These are phyloP conservation scores for Trifolium repens DNA, from an alignment of 306 rosid species.

Conservation along the genomic window DNA sequence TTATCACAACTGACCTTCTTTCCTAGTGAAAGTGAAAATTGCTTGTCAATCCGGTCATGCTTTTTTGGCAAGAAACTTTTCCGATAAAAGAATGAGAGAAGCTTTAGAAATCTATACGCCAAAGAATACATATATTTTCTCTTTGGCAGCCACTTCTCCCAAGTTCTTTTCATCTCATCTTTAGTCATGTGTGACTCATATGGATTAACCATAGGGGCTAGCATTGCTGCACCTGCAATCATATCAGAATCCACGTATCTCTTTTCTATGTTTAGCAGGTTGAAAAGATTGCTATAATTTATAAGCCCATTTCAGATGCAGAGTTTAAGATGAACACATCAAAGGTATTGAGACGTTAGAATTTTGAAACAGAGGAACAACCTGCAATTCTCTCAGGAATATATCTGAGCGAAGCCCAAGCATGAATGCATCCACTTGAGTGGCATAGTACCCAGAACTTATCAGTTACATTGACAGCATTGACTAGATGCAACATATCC, in stretches of 20 bases:
- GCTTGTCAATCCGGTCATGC: constrained; percentile 73
- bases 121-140: constrained; percentile 67
- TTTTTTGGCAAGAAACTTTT: constrained; percentile 76
- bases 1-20: constrained; percentile 63
- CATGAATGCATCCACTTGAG: constrained; percentile 85
- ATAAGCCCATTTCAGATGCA: constrained; percentile 15
- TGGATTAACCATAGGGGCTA: constrained; percentile 87
- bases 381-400: constrained; percentile 94
- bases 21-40: constrained; percentile 66
- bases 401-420: constrained; percentile 88
- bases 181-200: constrained; percentile 74
- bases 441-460: constrained; percentile 93
- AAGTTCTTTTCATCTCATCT: constrained; percentile 76
- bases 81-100: constrained; percentile 68
- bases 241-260: constrained; percentile 17
- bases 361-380: constrained; percentile 28
- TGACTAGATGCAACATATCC: constrained; percentile 74
- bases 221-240: constrained; percentile 80
- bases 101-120: constrained; percentile 78
- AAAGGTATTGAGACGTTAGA: constrained; percentile 2
- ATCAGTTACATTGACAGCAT: constrained; percentile 68
- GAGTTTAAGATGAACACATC: constrained; percentile 12
- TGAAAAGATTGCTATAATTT: constrained; percentile 7
- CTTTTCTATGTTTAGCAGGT: not conserved
- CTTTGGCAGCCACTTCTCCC: constrained; percentile 83